Conservation (phyloP, 2,329 filamentous ascomycete genomes). For the Claviceps quebecensis region DNA sequence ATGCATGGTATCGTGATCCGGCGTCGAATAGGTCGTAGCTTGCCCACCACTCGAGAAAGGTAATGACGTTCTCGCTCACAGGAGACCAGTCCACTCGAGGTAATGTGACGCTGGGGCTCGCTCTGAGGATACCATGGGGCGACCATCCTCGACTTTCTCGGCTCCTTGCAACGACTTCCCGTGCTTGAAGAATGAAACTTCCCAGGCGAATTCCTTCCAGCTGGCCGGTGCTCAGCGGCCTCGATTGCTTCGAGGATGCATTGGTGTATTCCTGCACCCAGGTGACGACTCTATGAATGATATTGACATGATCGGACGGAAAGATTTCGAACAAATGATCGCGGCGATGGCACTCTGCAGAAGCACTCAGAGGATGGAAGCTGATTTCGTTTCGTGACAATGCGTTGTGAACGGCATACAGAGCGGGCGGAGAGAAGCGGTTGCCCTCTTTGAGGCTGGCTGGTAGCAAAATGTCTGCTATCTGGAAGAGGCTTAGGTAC, state of each 20-base stretch:
- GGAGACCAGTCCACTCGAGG: constrained; percentile 16
- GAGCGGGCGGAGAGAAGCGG: constrained; percentile 29
- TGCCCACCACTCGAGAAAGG: constrained; percentile 58
- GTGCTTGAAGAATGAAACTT: constrained; percentile 36
- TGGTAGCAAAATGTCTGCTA: constrained; percentile 31
- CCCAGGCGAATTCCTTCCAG: constrained; percentile 16
- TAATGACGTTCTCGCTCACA: constrained; percentile 36
- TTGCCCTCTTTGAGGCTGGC: constrained; percentile 19
- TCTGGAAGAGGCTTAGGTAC: constrained; percentile 37
- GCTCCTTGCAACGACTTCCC: constrained; percentile 34
- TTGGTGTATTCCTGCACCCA: constrained; percentile 21
- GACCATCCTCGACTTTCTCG: constrained; percentile 35
- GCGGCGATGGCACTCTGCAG: constrained; percentile 33
- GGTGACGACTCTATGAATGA: constrained; percentile 17
- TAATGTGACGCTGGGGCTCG: constrained; percentile 14
- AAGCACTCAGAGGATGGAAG: constrained; percentile 39
- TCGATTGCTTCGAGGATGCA: constrained; percentile 7
- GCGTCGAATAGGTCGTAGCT: constrained; percentile 38
- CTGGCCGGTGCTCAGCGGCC: constrained; percentile 8
- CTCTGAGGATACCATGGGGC: constrained; percentile 29
- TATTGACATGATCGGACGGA: constrained; percentile 15
- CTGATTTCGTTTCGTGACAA: constrained; percentile 44
- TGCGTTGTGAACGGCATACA: constrained; percentile 59
- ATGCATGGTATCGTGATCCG: constrained; percentile 39
- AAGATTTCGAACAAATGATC: constrained; percentile 47